Evolutionary conservation across 352 stramenopile species (phyloP).

Genomic region (Phytopythium sindhum): DNA sequence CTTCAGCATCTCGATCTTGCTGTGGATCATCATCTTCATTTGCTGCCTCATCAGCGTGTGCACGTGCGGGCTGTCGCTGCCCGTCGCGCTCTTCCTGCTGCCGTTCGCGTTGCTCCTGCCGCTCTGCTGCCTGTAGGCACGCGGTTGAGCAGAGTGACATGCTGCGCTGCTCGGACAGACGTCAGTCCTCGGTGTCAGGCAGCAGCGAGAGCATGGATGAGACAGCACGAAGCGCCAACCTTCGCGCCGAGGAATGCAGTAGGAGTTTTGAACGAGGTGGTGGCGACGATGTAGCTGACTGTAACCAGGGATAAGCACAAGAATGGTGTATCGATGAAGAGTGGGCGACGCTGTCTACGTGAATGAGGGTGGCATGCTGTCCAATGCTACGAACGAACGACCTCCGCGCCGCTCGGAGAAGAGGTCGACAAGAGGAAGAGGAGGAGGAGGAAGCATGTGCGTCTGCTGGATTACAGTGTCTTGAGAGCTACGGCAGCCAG

Average conservation of each 20-base stretch:
- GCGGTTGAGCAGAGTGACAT: too few species aligned
- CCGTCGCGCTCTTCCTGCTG: constrained; percentile 50
- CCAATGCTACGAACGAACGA: background rate
- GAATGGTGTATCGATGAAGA: background rate
- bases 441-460: background rate
- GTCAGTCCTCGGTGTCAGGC: background rate
- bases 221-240: too few species aligned
- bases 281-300: background rate
- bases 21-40: constrained; percentile 79
- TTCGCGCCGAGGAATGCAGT: too few species aligned
- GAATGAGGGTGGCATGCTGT: too few species aligned
- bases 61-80: constrained; percentile 67
- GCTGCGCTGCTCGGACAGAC: background rate
- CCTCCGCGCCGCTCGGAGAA: too few species aligned
- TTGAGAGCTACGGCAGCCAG: background rate
- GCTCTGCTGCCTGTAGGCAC: constrained; percentile 58
- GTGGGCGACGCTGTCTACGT: background rate
- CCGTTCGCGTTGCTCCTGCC: constrained; percentile 59
- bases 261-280: too few species aligned
- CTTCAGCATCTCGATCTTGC: constrained; percentile 67
- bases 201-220: background rate
- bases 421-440: background rate
- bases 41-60: constrained; percentile 68
- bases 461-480: constrained; percentile 1
- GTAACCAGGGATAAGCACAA: background rate